phyloP scores from a whole-genome alignment of 2,329 filamentous ascomycete species.

The Phialophora expanda region DNA sequence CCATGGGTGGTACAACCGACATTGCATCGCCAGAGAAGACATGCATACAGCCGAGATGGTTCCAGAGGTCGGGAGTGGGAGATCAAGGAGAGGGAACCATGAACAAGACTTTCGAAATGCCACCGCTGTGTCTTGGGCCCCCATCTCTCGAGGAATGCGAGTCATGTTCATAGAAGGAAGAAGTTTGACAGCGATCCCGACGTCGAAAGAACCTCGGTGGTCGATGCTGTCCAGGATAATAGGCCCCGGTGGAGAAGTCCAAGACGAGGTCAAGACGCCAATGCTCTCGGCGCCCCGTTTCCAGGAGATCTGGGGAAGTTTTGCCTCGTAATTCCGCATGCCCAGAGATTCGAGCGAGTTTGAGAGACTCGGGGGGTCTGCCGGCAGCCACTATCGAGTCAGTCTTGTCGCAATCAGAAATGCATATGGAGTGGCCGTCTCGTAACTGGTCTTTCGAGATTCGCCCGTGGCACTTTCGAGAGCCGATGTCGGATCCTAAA shows the following conservation, averaged over 20 bases:
- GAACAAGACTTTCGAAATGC: background rate
- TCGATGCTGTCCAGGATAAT: background rate
- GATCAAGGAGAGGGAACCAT: background rate
- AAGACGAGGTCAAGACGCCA: conserved; percentile 2
- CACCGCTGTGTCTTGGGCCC: background rate
- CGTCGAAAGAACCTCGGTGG: background rate
- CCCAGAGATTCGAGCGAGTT: background rate
- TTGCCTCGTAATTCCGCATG: background rate
- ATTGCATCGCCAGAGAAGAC: background rate
- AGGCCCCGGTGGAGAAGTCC: background rate
- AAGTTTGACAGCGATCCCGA: background rate
- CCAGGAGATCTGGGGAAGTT: background rate
- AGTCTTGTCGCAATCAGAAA: background rate
- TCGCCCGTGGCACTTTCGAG: background rate
- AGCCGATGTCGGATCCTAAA: background rate
- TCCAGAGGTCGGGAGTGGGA: background rate
- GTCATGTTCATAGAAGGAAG: background rate
- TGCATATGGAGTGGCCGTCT: background rate
- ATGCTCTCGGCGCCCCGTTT: background rate
- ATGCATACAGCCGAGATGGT: background rate
- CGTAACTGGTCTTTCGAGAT: conserved; percentile 4
- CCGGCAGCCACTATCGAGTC: background rate
- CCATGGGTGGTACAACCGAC: background rate
- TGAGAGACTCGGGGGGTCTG: background rate
- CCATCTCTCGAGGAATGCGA: background rate